These are phyloP conservation scores for Vaccinium vitisidaea DNA, from an alignment of 148 eudicot genomes.

Conservation along the genomic window DNA sequence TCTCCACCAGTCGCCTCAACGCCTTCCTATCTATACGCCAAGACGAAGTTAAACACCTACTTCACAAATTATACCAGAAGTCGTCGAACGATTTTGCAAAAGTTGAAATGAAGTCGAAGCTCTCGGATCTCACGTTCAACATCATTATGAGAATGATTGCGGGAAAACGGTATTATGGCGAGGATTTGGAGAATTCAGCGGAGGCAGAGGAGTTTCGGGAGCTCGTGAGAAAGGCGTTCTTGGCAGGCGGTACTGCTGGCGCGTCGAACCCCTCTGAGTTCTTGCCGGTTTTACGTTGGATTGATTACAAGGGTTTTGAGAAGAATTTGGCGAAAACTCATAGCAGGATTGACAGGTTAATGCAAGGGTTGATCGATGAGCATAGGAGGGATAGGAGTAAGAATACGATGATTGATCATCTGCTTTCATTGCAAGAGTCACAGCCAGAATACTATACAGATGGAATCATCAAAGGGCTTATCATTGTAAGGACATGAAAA, in stretches of 20 bases:
- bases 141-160: slow-evolving; percentile 3
- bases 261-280: neutral
- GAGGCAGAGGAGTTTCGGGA: too few relatives aligned
- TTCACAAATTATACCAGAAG: neutral
- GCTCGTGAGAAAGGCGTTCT: neutral
- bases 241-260: neutral
- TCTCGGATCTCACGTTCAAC: neutral
- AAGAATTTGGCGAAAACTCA: neutral
- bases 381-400: too few relatives aligned
- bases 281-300: neutral
- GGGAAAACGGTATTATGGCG: neutral
- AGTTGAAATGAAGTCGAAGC: neutral
- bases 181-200: too few relatives aligned
- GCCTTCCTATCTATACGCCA: neutral
- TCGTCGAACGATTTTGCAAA: neutral
- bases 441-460: too few relatives aligned
- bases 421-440: too few relatives aligned
- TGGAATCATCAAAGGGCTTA: too few relatives aligned
- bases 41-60: neutral
- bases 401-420: too few relatives aligned
- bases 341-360: neutral
- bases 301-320: neutral
- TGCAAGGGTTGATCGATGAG: too few relatives aligned
- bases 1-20: neutral
- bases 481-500: too few relatives aligned